Conservation (phyloP, 352 stramenopile genomes). For the Pythium sp. region DNA sequence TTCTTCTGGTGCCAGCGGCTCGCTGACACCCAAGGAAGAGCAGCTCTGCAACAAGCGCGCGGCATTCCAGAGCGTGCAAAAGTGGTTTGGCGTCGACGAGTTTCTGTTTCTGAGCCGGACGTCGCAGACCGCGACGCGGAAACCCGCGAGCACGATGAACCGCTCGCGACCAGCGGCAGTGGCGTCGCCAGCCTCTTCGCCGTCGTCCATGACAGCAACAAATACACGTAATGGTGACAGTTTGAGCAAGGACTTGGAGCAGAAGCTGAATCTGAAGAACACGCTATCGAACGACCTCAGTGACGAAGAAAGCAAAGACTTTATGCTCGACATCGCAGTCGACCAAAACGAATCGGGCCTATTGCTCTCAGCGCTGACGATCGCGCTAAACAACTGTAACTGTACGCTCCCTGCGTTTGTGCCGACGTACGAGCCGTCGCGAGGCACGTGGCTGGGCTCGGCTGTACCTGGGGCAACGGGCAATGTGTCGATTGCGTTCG, state of each 20-base stretch:
- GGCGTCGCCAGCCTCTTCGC: not conserved
- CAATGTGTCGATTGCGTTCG: slow-evolving; percentile 74
- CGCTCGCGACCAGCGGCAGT: not conserved
- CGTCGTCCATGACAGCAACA: not conserved
- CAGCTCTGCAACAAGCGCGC: slow-evolving; percentile 23
- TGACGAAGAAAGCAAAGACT: slow-evolving; percentile 22
- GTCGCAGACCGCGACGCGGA: slow-evolving; percentile 23
- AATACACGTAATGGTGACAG: not conserved
- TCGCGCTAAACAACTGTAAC: slow-evolving; percentile 79
- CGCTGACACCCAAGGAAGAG: slow-evolving; percentile 22
- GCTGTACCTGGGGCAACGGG: slow-evolving; percentile 66
- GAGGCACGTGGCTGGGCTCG: slow-evolving; percentile 62
- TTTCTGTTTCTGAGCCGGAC: slow-evolving; percentile 59
- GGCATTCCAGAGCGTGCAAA: slow-evolving; percentile 40
- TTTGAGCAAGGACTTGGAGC: not conserved
- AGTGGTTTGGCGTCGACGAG: slow-evolving; percentile 73
- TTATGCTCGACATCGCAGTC: slow-evolving; percentile 38
- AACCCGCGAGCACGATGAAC: slow-evolving; percentile 13
- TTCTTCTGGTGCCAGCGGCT: not conserved
- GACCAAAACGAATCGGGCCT: slow-evolving; percentile 66
- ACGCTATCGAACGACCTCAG: not conserved
- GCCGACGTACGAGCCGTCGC: slow-evolving; percentile 47
- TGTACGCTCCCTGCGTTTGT: slow-evolving; percentile 81
- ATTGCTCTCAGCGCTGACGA: slow-evolving; percentile 64
- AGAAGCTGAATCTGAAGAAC: slow-evolving; percentile 1